Percentiles rank a stretch among this genome's conserved stretches.
Evolutionary conservation across 176 grass and related monocot species (phyloP).

Genomic region (Zea luxurians): DNA sequence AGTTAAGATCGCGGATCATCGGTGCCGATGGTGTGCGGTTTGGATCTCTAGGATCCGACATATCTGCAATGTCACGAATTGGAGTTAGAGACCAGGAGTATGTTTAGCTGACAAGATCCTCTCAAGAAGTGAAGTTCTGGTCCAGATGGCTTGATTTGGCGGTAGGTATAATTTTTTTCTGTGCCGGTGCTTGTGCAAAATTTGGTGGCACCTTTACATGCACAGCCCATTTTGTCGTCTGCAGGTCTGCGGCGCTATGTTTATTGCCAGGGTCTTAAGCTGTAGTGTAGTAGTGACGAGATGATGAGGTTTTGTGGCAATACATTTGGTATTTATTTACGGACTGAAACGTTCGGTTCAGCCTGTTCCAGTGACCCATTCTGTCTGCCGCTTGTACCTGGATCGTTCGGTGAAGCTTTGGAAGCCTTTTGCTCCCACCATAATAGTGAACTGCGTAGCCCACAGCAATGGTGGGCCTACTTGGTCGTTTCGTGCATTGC

Average conservation of each 20-base stretch:
- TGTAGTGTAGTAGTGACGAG: neutral
- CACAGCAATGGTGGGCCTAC: no score
- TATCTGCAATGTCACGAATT: neutral
- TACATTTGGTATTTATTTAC: no score
- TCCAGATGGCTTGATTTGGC: neutral
- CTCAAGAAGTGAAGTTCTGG: neutral
- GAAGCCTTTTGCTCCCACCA: neutral
- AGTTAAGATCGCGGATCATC: no score
- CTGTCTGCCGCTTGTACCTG: no score
- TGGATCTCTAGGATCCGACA: neutral
- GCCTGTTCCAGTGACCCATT: neutral
- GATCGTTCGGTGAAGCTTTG: no score
- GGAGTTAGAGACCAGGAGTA: no score
- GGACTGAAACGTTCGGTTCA: neutral
- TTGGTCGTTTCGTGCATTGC: no score
- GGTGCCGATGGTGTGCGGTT: neutral
- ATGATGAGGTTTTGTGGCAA: neutral
- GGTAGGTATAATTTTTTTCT: neutral
- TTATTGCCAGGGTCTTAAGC: neutral
- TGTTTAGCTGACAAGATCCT: neutral
- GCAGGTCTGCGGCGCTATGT: neutral
- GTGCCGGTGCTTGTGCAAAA: neutral
- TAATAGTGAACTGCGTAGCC: no score
- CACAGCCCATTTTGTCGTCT: no score
- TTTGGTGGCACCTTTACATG: conserved; percentile 22